Evolutionary conservation across 1,284 basidiomycete species (phyloP), one percentile per base, ranked within the genome.

Genomic region (Irpex rosettiformis): DNA sequence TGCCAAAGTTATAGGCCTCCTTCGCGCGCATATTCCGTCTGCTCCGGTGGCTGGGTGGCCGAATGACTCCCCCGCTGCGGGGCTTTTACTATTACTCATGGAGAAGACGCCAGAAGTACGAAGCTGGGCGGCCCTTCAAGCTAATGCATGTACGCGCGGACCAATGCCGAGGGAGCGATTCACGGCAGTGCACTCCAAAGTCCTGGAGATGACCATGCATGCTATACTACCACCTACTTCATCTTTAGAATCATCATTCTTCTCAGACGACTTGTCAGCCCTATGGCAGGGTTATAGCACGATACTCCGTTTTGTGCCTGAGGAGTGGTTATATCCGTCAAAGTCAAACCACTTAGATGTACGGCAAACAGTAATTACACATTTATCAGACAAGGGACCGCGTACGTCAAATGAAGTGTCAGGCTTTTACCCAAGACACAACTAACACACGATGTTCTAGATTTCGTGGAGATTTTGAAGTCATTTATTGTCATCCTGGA

Each of bases 391-490:
- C 64, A 77, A 70, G 51, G 85, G 80, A 56, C 70, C 78, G 62
- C 82, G 89, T 91, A 67, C 72, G 89, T 84, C 59, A 25, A 21
- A n/a, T 43, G 22, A 25, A 42, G 16, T 37, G 33, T 37, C 33
- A 16, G 33, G 2, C 16, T 24, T 21, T 8, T 13, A 21, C 27
- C 22, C n/a, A 11, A 10, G 18, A 21, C 30, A 58, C 27, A 7
- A 13, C 5, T 21, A 4, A 1, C 42, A 29, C 16, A 28, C 51
- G 5, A 22, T 11, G 24, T 57, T 59, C 56, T 59, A 94, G 92
- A 90, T 54, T 91, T 93, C 64, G 61, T 72, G 11, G 73, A 81
- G 54, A 76, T 94, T 48, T 72, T 95, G 11, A 79, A 78, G 57
- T 88, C 77, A 63, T 86, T 84, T 62, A 70, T 77, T 18, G 74